phyloP scores from a whole-genome alignment of 495 filamentous ascomycete species.

The Astrothelium macrocarpum region DNA sequence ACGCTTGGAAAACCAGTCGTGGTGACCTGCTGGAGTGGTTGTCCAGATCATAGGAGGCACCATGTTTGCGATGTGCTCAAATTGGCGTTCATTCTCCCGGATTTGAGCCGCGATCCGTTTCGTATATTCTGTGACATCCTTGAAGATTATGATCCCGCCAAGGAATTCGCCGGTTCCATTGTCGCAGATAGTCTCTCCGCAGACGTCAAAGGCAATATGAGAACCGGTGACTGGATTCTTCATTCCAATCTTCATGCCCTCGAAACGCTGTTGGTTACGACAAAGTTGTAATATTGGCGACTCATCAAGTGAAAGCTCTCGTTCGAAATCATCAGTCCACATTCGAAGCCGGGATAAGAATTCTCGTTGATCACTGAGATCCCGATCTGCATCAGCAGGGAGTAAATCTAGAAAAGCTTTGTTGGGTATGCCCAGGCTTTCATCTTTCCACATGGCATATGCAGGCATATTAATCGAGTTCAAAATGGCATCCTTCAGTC shows the following conservation, averaged over 20 bases:
- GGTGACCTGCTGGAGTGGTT: slow-evolving; percentile 44
- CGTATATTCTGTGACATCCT: slow-evolving; percentile 55
- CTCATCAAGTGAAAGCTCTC: slow-evolving; percentile 44
- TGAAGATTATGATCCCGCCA: slow-evolving; percentile 52
- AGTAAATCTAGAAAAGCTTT: slow-evolving; percentile 48
- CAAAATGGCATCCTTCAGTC: slow-evolving; percentile 62
- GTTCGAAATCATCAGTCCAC: slow-evolving; percentile 54
- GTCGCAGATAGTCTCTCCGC: slow-evolving; percentile 50
- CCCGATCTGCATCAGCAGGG: slow-evolving; percentile 33
- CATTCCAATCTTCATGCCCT: slow-evolving; percentile 49
- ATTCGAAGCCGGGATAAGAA: slow-evolving; percentile 44
- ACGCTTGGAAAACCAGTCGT: slow-evolving; percentile 57
- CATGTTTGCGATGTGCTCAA: slow-evolving; percentile 58
- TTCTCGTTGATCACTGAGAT: slow-evolving; percentile 41
- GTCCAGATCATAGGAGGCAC: slow-evolving; percentile 67
- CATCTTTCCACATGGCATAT: slow-evolving; percentile 63
- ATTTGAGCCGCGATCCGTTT: slow-evolving; percentile 51
- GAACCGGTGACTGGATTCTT: slow-evolving; percentile 37
- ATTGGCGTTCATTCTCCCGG: slow-evolving; percentile 53
- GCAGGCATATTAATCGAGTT: slow-evolving; percentile 59
- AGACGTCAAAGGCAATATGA: slow-evolving; percentile 46
- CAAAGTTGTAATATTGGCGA: slow-evolving; percentile 52
- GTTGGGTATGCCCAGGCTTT: slow-evolving; percentile 55
- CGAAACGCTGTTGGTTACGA: slow-evolving; percentile 45
- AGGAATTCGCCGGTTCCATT: slow-evolving; percentile 55